Base-by-base conservation (phyloP, 495 filamentous ascomycete species). In the Penicillium maclennaniae region DNA sequence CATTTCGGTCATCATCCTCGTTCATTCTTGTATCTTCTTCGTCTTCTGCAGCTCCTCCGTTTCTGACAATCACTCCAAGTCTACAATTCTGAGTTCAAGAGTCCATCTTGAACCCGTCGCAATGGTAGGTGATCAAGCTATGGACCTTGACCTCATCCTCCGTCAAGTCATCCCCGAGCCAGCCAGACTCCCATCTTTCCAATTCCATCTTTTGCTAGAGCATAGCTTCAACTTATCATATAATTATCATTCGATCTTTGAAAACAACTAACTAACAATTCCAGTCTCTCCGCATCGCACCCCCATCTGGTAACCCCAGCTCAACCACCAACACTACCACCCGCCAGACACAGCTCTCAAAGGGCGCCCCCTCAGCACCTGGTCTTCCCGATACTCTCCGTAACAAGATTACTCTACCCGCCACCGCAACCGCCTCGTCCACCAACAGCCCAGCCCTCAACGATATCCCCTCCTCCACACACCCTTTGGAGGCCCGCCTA, bases 361-460 rank as follows among this genome's bases (percentile, higher is more conserved):
- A 76, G 59, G 80, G 80, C 64, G 92, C 92, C 28, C 92, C 92
- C 54, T 95, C 90, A 17, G 92, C 90, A 49, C 90, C 90, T 1
- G 91, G 92, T 58, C 74, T 97, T 56, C 92, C 89, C 76, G 92
- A 97, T 75, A 91, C 86, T 16, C 87, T 97, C 54, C 90, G 92
- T 68, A 76, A 85, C 44, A 89, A 89, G 70, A 78, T 93, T 60
- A 83, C 81, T 39, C 74, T 75, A 28, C 63, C 78, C n/a, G 66
- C 70, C 14, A 64, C 69, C 49, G 60, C 69, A 47, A 72, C 78
- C 65, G 65, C 73, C 50, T 65, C 76, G 15, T 69, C 76, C 12
- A 62, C 78, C 46, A 64, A 77, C 53, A 54, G 73, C 60, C 61
- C 61, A 39, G 43, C 70, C 42, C 55, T 68, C 46, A 41, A 45